Evolutionary conservation across 176 grass and related monocot genomes (phyloP), one percentile per base, ranked within the genome.

Genomic region (Poa annua): DNA sequence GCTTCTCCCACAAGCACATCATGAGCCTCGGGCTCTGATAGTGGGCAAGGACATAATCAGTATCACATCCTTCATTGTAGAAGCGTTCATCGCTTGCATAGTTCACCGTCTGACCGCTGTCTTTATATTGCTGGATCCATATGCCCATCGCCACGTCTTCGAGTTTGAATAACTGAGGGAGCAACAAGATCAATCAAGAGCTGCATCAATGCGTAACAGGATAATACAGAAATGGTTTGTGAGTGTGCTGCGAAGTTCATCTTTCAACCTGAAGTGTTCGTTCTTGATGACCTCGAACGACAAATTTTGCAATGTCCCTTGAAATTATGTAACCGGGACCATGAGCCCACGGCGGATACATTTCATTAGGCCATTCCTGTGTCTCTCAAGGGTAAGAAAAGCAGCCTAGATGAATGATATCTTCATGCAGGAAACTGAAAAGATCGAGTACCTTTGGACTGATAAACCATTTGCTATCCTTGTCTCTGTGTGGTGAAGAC

Each of bases 101-200:
- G 70, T 94, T 97, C 52, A 97, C 83, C 67, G 89, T 78, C 49
- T 89, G 78, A 22, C 90, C 95, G 1, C 78, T 92, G 22, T 84
- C 74, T 57, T 94, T 91, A 50, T 91, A 97, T 36, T 91, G 89
- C 71, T 94, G 81, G 80, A 97, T 92, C 92, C 92, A 97, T 86
- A 97, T 97, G 19, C 95, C 95, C 90, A 94, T 94, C 7, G 92
- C 95, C 34, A 97, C 95, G 9, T 97, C 95, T 91, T 94, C 95
- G 0, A 97, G 95, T 89, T 94, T 97, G 89, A 97, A 97, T 80
- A 97, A 81, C 94, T 94, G 70, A 90, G 45, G 84, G 12, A 71
- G n/a, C 15, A 88, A 22, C 20, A 64, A 34, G 38, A 72, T 42
- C 39, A 69, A 85, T 41, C 41, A 47, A 45, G 26, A 57, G 29